Base-by-base conservation (phyloP, 2,329 filamentous ascomycete species). In the Lasiodiplodia gonubiensis region DNA sequence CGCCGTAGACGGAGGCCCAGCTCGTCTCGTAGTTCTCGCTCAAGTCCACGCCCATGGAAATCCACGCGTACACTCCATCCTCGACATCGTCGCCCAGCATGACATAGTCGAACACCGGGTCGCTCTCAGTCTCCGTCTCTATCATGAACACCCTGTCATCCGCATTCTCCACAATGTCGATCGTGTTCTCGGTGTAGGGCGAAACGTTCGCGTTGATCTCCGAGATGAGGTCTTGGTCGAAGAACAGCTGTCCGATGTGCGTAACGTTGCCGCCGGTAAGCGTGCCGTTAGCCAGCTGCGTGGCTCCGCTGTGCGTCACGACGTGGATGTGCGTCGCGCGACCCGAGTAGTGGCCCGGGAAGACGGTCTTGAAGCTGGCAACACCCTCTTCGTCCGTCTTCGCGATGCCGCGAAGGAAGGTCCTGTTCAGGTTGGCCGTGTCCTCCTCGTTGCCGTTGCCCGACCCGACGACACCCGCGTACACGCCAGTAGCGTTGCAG, bases 221-320 rank as follows among this genome's bases (percentile, higher is more conserved):
- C 30, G 72, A 72, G 70, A 87, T 83, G 11, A 90, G 82, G 69
- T 81, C 80, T 74, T 89, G 84, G 74, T 90, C 87, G 67, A 88
- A 88, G 82, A 88, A 90, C 60, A 88, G 74, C 74, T 91, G 89
- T 21, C 88, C 88, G 48, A 90, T 82, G 77, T 90, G 88, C 10
- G 85, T 83, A 67, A 86, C 82, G 63, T 78, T 80, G 18, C 81
- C 80, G 68, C 81, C 84, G 52, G 77, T 76, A 68, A 86, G 81
- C 66, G 86, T 85, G 61, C 84, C 85, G 72, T 84, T 87, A 61
- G 79, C 70, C 57, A 81, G 78, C 6, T 81, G 70, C 42, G 76
- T 78, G 35, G 72, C 74, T 54, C 77, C 77, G 67, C 77, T 76
- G 67, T 80, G 78, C 48, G 80, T 72, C 59, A 77, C 69, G 66